Conservation (phyloP, 371 early-diverging fungal genomes). For the Mucor irregularis region DNA sequence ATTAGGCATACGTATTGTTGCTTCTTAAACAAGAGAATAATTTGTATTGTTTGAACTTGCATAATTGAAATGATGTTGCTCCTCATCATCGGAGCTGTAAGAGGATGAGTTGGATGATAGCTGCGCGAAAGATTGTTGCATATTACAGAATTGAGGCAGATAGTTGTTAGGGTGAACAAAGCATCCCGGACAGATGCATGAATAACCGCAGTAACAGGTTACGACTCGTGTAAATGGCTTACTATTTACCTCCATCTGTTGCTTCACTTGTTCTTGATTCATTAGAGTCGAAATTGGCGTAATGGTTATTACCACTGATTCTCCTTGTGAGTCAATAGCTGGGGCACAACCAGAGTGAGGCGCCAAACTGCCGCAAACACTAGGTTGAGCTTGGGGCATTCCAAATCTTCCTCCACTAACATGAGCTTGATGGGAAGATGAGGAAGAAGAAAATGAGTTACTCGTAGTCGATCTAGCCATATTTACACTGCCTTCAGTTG, state of each 20-base stretch:
- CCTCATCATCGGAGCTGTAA: constrained; percentile 30
- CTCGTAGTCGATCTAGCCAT: constrained; percentile 11
- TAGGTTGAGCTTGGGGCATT: background rate
- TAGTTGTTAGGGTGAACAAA: constrained; percentile 27
- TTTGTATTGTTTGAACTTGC: background rate
- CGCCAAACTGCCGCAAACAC: constrained; percentile 8
- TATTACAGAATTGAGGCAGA: background rate
- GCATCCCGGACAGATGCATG: constrained; percentile 30
- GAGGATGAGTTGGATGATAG: constrained; percentile 15
- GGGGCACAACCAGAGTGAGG: constrained; percentile 12
- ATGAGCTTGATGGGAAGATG: background rate
- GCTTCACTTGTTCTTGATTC: background rate
- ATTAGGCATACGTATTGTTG: background rate
- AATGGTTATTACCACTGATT: constrained; percentile 45
- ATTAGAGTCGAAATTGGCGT: constrained; percentile 29
- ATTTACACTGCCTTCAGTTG: background rate
- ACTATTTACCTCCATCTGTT: background rate
- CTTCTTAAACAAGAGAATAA: background rate
- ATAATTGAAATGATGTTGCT: background rate
- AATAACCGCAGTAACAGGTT: constrained; percentile 27
- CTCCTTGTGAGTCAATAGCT: constrained; percentile 4
- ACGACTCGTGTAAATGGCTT: constrained; percentile 21
- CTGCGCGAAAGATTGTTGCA: background rate
- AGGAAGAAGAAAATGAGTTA: constrained; percentile 3
- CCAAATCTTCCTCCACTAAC: background rate